phyloP scores from a whole-genome alignment of 352 stramenopile genomes.

The Pythium utonaiense region DNA sequence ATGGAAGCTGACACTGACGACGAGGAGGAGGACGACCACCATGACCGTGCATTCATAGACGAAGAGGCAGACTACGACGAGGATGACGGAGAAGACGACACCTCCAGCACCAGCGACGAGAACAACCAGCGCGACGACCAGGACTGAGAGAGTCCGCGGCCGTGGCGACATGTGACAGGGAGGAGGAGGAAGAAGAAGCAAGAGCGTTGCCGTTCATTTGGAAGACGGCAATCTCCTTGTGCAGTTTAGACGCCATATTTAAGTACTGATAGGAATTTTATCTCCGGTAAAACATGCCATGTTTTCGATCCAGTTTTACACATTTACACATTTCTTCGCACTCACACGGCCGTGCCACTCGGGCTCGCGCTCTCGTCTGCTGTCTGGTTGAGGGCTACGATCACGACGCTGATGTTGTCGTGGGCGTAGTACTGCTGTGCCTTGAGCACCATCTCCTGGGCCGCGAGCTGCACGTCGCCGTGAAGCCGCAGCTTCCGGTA shows the following conservation, averaged over 20 bases:
- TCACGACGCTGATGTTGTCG: constrained; percentile 90
- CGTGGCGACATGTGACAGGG: too few species aligned
- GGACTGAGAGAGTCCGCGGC: not conserved
- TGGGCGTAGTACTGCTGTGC: constrained; percentile 87
- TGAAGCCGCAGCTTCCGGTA: constrained; percentile 82
- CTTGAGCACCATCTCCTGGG: constrained; percentile 86
- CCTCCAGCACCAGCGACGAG: not conserved
- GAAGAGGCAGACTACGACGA: constrained; percentile 21
- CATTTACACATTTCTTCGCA: not conserved
- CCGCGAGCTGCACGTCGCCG: constrained; percentile 86
- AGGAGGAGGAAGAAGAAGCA: too few species aligned
- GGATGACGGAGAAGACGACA: constrained; percentile 25
- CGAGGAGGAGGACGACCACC: constrained; percentile 12
- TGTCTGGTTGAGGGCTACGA: constrained; percentile 81
- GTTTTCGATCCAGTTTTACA: not conserved
- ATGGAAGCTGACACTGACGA: constrained; percentile 35
- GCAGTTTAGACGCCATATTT: not conserved
- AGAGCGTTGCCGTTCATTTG: not conserved
- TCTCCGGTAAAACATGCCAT: constrained; percentile 2
- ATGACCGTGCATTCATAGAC: not conserved
- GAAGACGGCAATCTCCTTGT: not conserved
- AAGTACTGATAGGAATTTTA: constrained; percentile 1
- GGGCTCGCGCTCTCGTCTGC: constrained; percentile 2
- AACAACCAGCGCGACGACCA: constrained; percentile 6
- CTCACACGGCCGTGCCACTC: not conserved